A percentile compares a stretch with the other conserved stretches of the same genome.
These are phyloP conservation scores for Solanum tacnaense DNA, from an alignment of 257 asterid species.

Conservation along the genomic window DNA sequence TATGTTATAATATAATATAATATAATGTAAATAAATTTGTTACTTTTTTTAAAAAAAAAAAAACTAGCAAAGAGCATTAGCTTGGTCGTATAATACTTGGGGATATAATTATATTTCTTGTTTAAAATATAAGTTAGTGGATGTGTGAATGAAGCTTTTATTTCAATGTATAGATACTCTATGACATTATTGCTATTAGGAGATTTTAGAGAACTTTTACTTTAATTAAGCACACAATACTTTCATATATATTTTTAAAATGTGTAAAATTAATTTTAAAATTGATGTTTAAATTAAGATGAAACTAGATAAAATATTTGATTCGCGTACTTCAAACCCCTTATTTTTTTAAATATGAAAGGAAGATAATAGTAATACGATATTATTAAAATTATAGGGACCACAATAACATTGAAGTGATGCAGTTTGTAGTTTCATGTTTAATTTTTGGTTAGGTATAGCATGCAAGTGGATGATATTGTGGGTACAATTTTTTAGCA, in stretches of 20 bases:
- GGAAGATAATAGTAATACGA: not conserved
- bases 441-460: not conserved
- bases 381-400: not conserved
- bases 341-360: not conserved
- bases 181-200: not conserved
- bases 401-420: not conserved
- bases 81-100: not conserved
- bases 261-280: not conserved
- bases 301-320: not conserved
- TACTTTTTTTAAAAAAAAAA: no score
- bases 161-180: not conserved
- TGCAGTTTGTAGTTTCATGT: not conserved
- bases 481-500: not conserved
- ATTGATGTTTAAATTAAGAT: not conserved
- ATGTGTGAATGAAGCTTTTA: not conserved
- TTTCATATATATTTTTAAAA: not conserved
- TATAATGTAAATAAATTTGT: not conserved
- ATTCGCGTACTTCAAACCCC: not conserved
- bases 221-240: not conserved
- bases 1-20: no score
- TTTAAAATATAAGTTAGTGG: not conserved
- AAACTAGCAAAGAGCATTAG: not conserved
- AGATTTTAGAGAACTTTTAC: not conserved
- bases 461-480: not conserved
- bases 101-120: not conserved